Base-by-base conservation (phyloP, 2,329 filamentous ascomycete genomes). In the Purpureocillium takamizusanense region DNA sequence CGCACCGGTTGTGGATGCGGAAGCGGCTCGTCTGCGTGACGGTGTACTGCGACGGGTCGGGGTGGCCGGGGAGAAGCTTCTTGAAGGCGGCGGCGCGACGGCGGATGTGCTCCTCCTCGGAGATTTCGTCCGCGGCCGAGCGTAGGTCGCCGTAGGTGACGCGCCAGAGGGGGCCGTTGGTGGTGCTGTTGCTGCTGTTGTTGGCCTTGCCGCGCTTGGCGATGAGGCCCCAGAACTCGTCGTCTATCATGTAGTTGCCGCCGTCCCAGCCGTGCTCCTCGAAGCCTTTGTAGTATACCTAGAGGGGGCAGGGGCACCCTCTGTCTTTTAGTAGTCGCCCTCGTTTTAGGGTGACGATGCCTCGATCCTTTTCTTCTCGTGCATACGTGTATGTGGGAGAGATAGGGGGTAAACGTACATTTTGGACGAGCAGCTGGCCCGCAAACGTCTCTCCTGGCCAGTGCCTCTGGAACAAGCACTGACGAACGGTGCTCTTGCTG, bases 141-240 rank as follows among this genome's bases (percentile, higher is more conserved):
- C n/a, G n/a, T n/a, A n/a, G n/a, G 46, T 75, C 70, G 28, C 67
- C 69, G 43, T 75, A 76, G 0, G 70, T 67, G 17, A 76, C 67
- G 15, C 70, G 65, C 59, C 68, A 73, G 6, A 75, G 50, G 1
- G 67, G 69, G 3, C 38, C 42, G 3, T 41, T n/a, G n/a, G 31
- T 29, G 21, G 21, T 25, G 21, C 21, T 25, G 21, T n/a, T n/a
- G 3, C 38, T n/a, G n/a, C 33, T 29, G 21, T 5, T 25, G 21
- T 10, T 25, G 21, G 71, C 67, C 4, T 55, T 60, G 14, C 62
- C 66, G 41, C 73, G 68, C 31, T 62, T 65, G 0, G 70, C 70
- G 7, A 67, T 67, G 64, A 75, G 71, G 50, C 67, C 68, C 55
- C 66, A 74, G 45, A 75, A 65, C 25, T 69, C 63, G 0, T 66